Conservation (phyloP, 441 rosid genomes). For the Erysimum cheiri region DNA sequence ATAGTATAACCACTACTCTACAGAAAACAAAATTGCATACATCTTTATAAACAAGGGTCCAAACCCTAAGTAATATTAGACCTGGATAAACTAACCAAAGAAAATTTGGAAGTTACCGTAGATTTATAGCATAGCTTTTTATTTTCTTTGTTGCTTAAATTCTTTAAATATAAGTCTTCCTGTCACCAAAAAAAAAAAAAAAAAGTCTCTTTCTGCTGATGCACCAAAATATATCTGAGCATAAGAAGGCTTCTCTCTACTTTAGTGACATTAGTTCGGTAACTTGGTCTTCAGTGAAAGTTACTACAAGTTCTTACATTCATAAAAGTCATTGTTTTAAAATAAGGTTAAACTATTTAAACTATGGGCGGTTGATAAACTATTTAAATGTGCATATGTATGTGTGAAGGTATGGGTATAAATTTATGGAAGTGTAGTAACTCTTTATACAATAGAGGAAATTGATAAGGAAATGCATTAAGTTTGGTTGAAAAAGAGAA, state of each 20-base stretch:
- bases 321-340: neutral
- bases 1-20: constrained; percentile 23
- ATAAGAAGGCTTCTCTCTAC: constrained; percentile 8
- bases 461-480: constrained; percentile 40
- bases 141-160: neutral
- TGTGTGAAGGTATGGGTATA: constrained; percentile 33
- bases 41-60: constrained; percentile 8
- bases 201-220: neutral
- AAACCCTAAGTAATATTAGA: neutral
- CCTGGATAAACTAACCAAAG: neutral
- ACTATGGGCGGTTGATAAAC: constrained; percentile 2
- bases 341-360: neutral
- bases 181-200: too few relatives aligned
- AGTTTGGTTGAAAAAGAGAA: constrained; percentile 39
- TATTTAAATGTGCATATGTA: constrained; percentile 21
- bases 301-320: neutral
- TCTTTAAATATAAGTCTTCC: constrained; percentile 3
- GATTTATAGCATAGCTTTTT: neutral
- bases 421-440: constrained; percentile 38
- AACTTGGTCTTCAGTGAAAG: constrained; percentile 14
- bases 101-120: constrained; percentile 8
- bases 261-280: constrained; percentile 17
- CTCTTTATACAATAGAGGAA: constrained; percentile 42
- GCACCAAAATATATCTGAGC: neutral
- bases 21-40: constrained; percentile 3